Conservation (phyloP, 768 basidiomycete species). For the Tylopilus balloui region DNA sequence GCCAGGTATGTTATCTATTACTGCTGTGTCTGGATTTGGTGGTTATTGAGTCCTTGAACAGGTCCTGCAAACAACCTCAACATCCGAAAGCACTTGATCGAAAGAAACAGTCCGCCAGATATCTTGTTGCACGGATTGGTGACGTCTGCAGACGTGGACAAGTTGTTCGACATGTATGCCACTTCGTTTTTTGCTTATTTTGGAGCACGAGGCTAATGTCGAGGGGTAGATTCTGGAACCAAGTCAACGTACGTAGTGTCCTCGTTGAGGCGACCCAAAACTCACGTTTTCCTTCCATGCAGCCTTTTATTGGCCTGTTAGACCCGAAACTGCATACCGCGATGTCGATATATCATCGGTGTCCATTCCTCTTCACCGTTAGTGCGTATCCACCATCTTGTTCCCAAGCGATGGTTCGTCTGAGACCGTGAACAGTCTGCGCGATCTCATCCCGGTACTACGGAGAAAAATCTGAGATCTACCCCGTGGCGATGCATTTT, state of each 20-base stretch:
- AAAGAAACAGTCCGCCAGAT: conserved; percentile 75
- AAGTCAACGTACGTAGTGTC: conserved; percentile 55
- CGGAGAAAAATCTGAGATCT: conserved; percentile 74
- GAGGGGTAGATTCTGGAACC: conserved; percentile 57
- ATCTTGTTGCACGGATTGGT: conserved; percentile 79
- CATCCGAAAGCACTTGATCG: conserved; percentile 67
- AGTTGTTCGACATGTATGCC: conserved; percentile 78
- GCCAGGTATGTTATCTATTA: conserved; percentile 47
- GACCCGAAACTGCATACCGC: conserved; percentile 81
- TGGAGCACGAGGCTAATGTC: conserved; percentile 1
- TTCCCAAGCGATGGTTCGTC: not conserved
- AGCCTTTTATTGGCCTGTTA: conserved; percentile 68
- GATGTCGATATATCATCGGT: conserved; percentile 71
- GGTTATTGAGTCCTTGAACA: not conserved
- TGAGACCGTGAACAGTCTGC: conserved; percentile 49
- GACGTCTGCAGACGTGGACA: conserved; percentile 72
- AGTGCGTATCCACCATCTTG: conserved; percentile 40
- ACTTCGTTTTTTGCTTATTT: not conserved
- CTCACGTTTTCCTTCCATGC: conserved; percentile 4
- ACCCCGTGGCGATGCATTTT: conserved; percentile 86
- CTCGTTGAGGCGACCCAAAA: not conserved
- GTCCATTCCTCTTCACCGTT: conserved; percentile 89
- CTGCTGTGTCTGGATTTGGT: not conserved
- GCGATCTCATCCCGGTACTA: conserved; percentile 84
- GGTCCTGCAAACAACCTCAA: conserved; percentile 70